phyloP scores from a whole-genome alignment of 108 stramenopile genomes.

The Nannochloropsis gaditana region DNA sequence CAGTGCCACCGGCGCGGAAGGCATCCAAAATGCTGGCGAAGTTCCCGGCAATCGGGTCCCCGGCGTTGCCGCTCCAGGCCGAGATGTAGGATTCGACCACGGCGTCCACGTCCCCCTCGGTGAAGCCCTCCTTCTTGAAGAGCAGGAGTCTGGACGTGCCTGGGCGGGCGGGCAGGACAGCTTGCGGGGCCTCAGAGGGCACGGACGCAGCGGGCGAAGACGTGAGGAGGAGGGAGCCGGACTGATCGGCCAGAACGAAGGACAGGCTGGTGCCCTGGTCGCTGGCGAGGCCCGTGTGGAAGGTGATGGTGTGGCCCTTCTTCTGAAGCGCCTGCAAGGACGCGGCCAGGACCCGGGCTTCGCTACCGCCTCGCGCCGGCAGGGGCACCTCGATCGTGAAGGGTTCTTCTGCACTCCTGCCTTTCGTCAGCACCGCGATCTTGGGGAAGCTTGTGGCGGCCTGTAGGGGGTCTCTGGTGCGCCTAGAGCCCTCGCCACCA shows the following conservation, averaged over 20 bases:
- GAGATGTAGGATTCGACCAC: slow-evolving; percentile 45
- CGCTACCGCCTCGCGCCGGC: not conserved
- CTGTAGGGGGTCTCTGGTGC: not conserved
- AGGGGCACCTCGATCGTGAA: slow-evolving; percentile 11
- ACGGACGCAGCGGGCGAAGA: not conserved
- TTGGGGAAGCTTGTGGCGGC: not conserved
- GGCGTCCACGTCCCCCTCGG: slow-evolving; percentile 37
- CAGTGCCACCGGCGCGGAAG: not conserved
- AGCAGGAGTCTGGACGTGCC: slow-evolving; percentile 34
- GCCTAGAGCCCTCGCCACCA: not conserved
- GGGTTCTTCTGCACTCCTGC: not conserved
- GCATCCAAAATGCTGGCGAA: slow-evolving; percentile 1
- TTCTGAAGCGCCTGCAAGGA: not conserved
- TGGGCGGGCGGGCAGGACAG: not conserved
- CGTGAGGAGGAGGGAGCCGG: not conserved
- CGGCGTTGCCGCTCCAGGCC: slow-evolving; percentile 31
- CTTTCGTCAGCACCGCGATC: not conserved
- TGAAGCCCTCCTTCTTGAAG: slow-evolving; percentile 49
- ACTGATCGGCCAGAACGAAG: slow-evolving; percentile 12
- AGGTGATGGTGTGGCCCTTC: not conserved
- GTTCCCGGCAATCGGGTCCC: slow-evolving; percentile 22
- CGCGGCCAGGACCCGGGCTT: not conserved
- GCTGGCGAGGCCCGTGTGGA: not conserved
- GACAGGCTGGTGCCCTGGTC: not conserved
- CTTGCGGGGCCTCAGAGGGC: not conserved